Evolutionary conservation across 1,284 basidiomycete genomes (phyloP).

Genomic region (Heterobasidion occidentale): DNA sequence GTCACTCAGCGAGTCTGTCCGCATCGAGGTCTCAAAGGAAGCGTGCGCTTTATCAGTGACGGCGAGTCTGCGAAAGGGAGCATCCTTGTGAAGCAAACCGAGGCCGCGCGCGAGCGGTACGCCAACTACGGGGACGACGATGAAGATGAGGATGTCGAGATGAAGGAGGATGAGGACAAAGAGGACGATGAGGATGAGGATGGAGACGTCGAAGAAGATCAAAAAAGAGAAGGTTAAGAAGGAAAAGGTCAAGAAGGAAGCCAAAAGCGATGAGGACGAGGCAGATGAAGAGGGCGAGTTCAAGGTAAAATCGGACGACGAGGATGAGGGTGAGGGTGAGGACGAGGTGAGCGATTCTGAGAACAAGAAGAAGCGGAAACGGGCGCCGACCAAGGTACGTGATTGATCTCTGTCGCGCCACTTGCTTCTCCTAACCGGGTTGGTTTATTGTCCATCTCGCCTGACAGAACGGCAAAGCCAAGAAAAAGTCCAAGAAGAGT

Average conservation of each 20-base stretch:
- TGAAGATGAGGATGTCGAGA: slow-evolving; percentile 29
- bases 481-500: slow-evolving; percentile 42
- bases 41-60: slow-evolving; percentile 88
- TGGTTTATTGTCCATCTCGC: not conserved
- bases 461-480: slow-evolving; percentile 37
- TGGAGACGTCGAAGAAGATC: slow-evolving; percentile 31
- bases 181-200: slow-evolving; percentile 30
- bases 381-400: slow-evolving; percentile 45
- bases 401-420: not conserved
- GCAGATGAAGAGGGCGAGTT: slow-evolving; percentile 33
- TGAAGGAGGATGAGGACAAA: slow-evolving; percentile 26
- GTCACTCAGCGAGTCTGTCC: slow-evolving; percentile 90
- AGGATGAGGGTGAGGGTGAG: slow-evolving; percentile 53
- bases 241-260: slow-evolving; percentile 25
- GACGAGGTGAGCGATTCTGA: slow-evolving; percentile 42
- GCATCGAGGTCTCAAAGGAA: slow-evolving; percentile 95
- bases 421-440: not conserved
- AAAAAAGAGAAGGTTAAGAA: slow-evolving; percentile 32
- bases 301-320: slow-evolving; percentile 38
- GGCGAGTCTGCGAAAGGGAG: slow-evolving; percentile 93
- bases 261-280: slow-evolving; percentile 29
- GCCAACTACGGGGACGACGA: slow-evolving; percentile 39
- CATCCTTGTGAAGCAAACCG: slow-evolving; percentile 76
- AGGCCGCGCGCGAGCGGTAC: slow-evolving; percentile 34
- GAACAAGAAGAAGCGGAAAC: slow-evolving; percentile 55